Percentiles rank a stretch among this genome's conserved stretches.
These are phyloP conservation scores for Aspergillus luchuensis DNA, from an alignment of 2,329 filamentous ascomycete species.

Conservation along the genomic window DNA sequence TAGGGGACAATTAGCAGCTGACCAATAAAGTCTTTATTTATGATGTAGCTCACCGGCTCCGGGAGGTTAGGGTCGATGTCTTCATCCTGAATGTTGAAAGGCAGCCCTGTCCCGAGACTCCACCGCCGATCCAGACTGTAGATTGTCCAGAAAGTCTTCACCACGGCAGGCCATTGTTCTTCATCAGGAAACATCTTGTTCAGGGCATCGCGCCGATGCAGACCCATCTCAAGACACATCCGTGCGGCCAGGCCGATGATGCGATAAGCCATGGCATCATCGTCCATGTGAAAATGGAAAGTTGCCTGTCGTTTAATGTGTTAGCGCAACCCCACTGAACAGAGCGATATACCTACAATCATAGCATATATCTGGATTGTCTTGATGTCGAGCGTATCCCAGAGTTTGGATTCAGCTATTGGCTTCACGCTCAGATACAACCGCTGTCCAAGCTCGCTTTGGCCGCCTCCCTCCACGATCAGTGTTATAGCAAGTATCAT, in stretches of 20 bases:
- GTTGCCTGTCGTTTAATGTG: slow-evolving; percentile 54
- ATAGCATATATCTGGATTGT: slow-evolving; percentile 61
- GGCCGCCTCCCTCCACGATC: slow-evolving; percentile 75
- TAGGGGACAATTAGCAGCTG: slow-evolving; percentile 21
- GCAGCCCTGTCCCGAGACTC: slow-evolving; percentile 87
- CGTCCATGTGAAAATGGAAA: slow-evolving; percentile 82
- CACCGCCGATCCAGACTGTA: slow-evolving; percentile 84
- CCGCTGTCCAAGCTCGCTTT: slow-evolving; percentile 71
- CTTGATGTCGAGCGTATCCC: slow-evolving; percentile 59
- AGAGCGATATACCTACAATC: slow-evolving; percentile 31
- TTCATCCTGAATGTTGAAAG: slow-evolving; percentile 80
- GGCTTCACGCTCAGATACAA: slow-evolving; percentile 77
- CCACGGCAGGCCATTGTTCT: slow-evolving; percentile 66
- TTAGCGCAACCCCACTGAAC: slow-evolving; percentile 3
- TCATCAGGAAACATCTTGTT: slow-evolving; percentile 67
- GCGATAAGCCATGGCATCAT: slow-evolving; percentile 84
- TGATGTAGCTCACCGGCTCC: slow-evolving; percentile 63
- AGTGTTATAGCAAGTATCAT: slow-evolving; percentile 78
- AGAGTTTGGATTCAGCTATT: slow-evolving; percentile 65
- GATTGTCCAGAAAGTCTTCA: slow-evolving; percentile 81
- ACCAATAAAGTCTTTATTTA: background rate
- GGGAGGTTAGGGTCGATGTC: slow-evolving; percentile 81
- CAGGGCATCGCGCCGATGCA: slow-evolving; percentile 78
- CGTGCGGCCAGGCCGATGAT: slow-evolving; percentile 80
- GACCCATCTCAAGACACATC: slow-evolving; percentile 76